Evolutionary conservation across 805 yeast genomes (phyloP).

Genomic region (Candida anglica): DNA sequence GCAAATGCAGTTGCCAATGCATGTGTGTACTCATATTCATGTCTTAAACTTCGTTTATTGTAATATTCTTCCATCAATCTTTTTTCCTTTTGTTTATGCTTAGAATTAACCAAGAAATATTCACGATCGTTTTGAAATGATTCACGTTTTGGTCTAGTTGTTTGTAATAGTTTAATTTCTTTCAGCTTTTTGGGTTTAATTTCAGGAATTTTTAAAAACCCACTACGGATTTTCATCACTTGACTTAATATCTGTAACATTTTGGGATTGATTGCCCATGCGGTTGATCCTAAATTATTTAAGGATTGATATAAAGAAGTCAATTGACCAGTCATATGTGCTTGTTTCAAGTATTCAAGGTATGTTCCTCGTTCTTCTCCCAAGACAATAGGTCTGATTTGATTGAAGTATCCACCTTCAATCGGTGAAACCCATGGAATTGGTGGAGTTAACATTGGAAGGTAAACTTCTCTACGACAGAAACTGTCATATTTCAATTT

Average conservation of each 20-base stretch:
- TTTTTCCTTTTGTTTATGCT: neutral
- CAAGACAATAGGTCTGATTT: constrained; percentile 20
- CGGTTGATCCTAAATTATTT: constrained; percentile 21
- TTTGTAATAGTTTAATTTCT: too few relatives aligned
- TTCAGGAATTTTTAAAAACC: constrained; percentile 23
- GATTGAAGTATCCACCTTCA: constrained; percentile 31
- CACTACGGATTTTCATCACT: constrained; percentile 13
- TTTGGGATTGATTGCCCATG: constrained; percentile 34
- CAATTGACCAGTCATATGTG: constrained; percentile 29
- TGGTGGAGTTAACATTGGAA: constrained; percentile 40
- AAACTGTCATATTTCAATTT: too few relatives aligned
- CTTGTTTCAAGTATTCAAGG: constrained; percentile 17
- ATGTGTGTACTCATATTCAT: constrained; percentile 14
- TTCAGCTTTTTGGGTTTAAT: neutral
- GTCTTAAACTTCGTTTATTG: constrained; percentile 11
- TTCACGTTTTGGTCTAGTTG: too few relatives aligned
- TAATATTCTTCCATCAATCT: constrained; percentile 4
- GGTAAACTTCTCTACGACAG: constrained; percentile 9
- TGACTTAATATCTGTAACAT: constrained; percentile 18
- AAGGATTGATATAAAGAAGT: constrained; percentile 24
- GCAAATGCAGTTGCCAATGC: constrained; percentile 22
- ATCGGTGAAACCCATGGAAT: constrained; percentile 28
- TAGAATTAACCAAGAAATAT: neutral
- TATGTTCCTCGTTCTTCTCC: constrained; percentile 12
- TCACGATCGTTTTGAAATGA: neutral